Evolutionary conservation across 2,329 filamentous ascomycete genomes (phyloP).

Genomic region (Scedosporium boydii): DNA sequence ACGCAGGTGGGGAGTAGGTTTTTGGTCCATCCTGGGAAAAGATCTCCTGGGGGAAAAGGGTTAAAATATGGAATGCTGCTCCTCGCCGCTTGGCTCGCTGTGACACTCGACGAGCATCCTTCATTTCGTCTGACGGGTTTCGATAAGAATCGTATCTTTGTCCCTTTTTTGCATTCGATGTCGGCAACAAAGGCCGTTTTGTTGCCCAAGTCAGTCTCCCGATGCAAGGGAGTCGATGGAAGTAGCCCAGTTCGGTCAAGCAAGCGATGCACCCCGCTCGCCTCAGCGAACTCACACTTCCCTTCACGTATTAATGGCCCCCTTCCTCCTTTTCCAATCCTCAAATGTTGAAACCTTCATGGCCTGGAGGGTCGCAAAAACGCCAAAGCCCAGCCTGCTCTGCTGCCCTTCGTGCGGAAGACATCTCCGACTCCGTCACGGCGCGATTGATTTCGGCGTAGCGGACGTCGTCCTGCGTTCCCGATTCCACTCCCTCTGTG

Average conservation of each 20-base stretch:
- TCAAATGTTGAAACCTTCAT: constrained; percentile 41
- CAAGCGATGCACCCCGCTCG: background rate
- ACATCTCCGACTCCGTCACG: constrained; percentile 55
- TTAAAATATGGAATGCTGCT: no score
- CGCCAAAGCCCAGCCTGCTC: constrained; percentile 66
- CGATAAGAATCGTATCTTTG: background rate
- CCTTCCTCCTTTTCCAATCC: background rate
- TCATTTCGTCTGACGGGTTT: no score
- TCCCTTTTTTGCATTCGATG: no score
- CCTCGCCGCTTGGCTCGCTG: no score
- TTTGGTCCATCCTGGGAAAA: no score
- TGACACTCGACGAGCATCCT: no score
- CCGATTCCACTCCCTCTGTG: constrained; percentile 11
- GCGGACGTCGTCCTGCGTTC: constrained; percentile 36
- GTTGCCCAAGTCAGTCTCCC: no score
- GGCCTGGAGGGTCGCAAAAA: constrained; percentile 56
- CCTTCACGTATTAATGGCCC: background rate
- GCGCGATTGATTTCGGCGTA: constrained; percentile 75
- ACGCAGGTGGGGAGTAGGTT: no score
- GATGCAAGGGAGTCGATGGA: background rate
- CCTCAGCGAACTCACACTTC: background rate
- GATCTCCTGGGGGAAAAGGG: no score
- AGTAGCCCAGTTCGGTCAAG: background rate
- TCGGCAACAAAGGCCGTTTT: no score
- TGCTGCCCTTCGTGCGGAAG: constrained; percentile 56